Percentiles rank a stretch among this genome's conserved stretches.
These are phyloP conservation scores for Ganoderma lucidum DNA, from an alignment of 1,284 basidiomycete genomes.

Conservation along the genomic window DNA sequence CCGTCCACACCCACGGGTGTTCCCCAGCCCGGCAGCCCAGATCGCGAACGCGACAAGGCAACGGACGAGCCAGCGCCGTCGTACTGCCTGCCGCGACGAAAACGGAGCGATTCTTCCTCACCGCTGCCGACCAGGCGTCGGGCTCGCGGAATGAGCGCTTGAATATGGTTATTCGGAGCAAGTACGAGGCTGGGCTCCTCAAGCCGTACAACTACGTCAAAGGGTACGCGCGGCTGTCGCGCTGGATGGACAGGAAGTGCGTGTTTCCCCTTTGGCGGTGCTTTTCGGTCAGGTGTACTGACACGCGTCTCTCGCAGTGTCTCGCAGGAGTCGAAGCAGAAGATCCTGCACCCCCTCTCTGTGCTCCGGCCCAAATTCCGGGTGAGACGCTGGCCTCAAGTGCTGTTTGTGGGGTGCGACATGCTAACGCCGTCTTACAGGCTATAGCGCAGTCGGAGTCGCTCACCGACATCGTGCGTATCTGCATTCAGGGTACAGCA, in stretches of 20 bases:
- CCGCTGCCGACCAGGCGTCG: conserved; percentile 94
- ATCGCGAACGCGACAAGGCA: conserved; percentile 34
- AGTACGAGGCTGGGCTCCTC: conserved; percentile 95
- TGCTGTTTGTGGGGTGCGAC: conserved; percentile 19
- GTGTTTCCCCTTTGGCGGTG: conserved; percentile 30
- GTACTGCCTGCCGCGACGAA: conserved; percentile 77
- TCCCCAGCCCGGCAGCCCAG: conserved; percentile 29
- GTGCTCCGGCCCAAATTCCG: conserved; percentile 95
- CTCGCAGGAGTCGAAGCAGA: conserved; percentile 88
- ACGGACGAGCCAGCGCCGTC: conserved; percentile 41
- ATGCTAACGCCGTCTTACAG: conserved; percentile 45
- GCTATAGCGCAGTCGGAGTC: conserved; percentile 83
- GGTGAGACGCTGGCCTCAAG: conserved; percentile 49
- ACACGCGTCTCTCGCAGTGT: conserved; percentile 56
- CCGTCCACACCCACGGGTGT: conserved; percentile 21
- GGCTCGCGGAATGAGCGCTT: conserved; percentile 92
- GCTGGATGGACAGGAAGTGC: conserved; percentile 96
- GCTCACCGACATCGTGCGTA: conserved; percentile 82
- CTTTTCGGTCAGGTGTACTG: not conserved
- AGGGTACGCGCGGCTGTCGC: conserved; percentile 87
- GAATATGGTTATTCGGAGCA: conserved; percentile 92
- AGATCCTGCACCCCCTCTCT: conserved; percentile 89
- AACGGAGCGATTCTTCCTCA: conserved; percentile 90
- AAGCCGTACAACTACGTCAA: conserved; percentile 98
- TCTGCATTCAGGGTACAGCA: conserved; percentile 1